Base-by-base conservation (phyloP, 208 protist species). In the Sergeia podlipaevii region DNA sequence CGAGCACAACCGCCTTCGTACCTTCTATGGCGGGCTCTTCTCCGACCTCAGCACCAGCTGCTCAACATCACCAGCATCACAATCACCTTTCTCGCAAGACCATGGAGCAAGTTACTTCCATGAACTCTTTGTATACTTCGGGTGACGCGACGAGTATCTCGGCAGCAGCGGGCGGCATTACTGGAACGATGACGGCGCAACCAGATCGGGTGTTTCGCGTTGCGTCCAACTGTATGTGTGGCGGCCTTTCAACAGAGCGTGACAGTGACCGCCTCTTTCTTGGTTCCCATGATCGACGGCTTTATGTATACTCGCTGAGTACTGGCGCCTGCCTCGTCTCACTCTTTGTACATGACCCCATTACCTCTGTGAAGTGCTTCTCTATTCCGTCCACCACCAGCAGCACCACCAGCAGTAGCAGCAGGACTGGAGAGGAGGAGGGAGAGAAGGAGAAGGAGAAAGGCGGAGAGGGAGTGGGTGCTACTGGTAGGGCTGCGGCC, bases 191-290 rank as follows among this genome's bases (percentile, higher is more conserved):
- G n/a, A n/a, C n/a, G n/a, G n/a, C n/a, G n/a, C n/a, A n/a, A n/a
- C n/a, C n/a, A n/a, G n/a, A 8, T 23, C 10, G 44, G 33, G 69
- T 80, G 33, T 96, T 96, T 59, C 68, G 77, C 67, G 65, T 96
- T 20, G 65, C 74, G 6, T 74, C 83, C 23, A 96, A 96, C 65
- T 91, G 84, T 54, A 56, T 77, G 15, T 91, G 85, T 37, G 89
- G 77, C 0, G 76, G 82, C 52, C 57, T 95, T 1, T 54, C 54
- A 4, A 56, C 48, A 3, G 77, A 80, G 2, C 34, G 50, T 10
- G 53, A 53, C 21, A 41, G 44, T 27, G 60, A 68, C 39, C 48
- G 76, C 17, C 21, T 95, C 37, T 89, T 90, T 50, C 70, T 92
- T 23, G 88, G 85, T 34, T 90, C 83, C 17, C 76, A 74, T 27